These are phyloP conservation scores for Phyllosticta citrichinensis DNA, from an alignment of 2,329 filamentous ascomycete genomes.

Conservation along the genomic window DNA sequence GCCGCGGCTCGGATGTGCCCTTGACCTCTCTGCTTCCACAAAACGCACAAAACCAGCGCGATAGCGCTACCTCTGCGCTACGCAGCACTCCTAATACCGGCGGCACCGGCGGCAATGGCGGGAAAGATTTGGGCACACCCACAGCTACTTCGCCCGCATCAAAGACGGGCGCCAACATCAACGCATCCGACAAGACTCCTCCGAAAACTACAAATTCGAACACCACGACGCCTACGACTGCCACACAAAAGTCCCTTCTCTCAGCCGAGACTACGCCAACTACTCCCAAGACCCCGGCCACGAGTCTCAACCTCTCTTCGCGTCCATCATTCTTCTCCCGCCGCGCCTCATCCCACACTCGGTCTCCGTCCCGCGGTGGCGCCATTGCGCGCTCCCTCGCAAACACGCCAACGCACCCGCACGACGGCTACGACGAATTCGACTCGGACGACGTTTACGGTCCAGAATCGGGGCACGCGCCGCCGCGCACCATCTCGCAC, in stretches of 20 bases:
- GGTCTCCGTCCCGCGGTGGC: neutral
- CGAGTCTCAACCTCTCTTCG: neutral
- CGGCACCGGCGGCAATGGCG: neutral
- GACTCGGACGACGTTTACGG: neutral
- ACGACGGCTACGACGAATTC: neutral
- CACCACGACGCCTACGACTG: neutral
- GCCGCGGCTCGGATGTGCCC: neutral
- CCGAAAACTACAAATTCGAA: neutral
- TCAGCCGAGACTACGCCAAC: neutral
- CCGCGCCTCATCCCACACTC: neutral
- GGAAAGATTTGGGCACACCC: neutral
- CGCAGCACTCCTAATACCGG: constrained; percentile 13
- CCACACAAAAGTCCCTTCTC: neutral
- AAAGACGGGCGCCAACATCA: neutral
- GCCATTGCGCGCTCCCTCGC: neutral
- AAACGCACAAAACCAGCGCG: neutral
- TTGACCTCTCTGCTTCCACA: constrained; percentile 14
- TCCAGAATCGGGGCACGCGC: neutral
- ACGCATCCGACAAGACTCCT: neutral
- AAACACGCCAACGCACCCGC: neutral
- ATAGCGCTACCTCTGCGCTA: neutral
- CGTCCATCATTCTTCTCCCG: neutral
- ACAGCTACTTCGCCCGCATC: neutral
- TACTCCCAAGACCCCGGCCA: neutral
- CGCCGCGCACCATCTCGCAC: neutral